Conservation (phyloP, 495 filamentous ascomycete genomes). For the Penicillium pulvis region DNA sequence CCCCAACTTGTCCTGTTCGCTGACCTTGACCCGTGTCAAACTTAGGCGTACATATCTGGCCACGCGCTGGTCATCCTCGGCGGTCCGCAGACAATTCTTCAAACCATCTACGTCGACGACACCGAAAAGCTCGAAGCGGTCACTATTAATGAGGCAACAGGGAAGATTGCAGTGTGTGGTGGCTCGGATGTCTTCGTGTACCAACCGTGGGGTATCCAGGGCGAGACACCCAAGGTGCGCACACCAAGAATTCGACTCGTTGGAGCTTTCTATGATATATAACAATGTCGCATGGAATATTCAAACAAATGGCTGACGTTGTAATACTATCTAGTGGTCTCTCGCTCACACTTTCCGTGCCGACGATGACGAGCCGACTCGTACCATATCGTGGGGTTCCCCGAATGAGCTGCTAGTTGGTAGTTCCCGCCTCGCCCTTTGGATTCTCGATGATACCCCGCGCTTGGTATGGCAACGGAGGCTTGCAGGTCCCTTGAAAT, state of each 20-base stretch:
- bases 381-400: slow-evolving; percentile 83
- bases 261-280: not conserved
- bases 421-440: slow-evolving; percentile 70
- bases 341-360: slow-evolving; percentile 49
- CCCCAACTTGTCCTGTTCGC: slow-evolving; percentile 5
- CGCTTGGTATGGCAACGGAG: slow-evolving; percentile 69
- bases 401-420: slow-evolving; percentile 81
- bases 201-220: slow-evolving; percentile 69
- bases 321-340: slow-evolving; percentile 52
- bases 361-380: slow-evolving; percentile 46
- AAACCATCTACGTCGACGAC: slow-evolving; percentile 89
- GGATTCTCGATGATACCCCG: slow-evolving; percentile 53
- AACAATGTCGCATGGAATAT: not conserved
- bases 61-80: slow-evolving; percentile 81
- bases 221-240: slow-evolving; percentile 59
- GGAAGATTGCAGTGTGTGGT: slow-evolving; percentile 80
- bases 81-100: slow-evolving; percentile 72
- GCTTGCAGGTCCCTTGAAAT: slow-evolving; percentile 72
- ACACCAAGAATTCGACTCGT: not conserved
- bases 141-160: slow-evolving; percentile 75
- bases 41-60: slow-evolving; percentile 85
- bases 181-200: slow-evolving; percentile 72
- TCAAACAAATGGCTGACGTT: slow-evolving; percentile 13
- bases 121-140: slow-evolving; percentile 69
- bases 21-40: slow-evolving; percentile 19